phyloP scores from a whole-genome alignment of 2,329 filamentous ascomycete species.

The Fusarium liriodendri region DNA sequence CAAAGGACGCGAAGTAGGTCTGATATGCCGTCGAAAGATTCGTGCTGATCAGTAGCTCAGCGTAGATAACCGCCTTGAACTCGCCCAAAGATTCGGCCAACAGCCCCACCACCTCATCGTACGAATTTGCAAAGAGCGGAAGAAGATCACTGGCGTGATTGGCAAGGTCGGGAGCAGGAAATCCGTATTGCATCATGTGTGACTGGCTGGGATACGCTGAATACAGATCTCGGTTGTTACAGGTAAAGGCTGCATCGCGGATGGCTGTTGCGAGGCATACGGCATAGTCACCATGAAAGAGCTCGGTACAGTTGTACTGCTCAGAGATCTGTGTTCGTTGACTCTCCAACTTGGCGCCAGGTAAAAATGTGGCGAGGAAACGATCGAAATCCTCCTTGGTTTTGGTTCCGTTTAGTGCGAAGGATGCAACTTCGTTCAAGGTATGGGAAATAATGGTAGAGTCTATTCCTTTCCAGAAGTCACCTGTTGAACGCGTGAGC shows the following conservation, averaged over 20 bases:
- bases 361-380: background rate
- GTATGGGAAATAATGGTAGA: slow-evolving; percentile 13
- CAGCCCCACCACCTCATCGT: background rate
- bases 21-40: background rate
- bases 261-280: background rate
- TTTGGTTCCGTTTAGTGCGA: background rate
- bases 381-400: background rate
- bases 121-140: background rate
- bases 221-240: slow-evolving; percentile 15
- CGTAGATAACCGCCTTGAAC: background rate
- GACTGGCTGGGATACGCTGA: background rate
- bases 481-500: background rate
- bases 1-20: background rate
- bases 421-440: background rate
- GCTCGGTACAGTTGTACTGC: background rate
- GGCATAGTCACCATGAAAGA: background rate
- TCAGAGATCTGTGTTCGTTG: background rate
- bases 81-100: background rate
- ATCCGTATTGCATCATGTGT: background rate
- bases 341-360: background rate
- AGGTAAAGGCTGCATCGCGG: slow-evolving; percentile 19
- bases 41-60: background rate
- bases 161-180: background rate
- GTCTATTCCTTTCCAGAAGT: background rate
- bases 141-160: background rate